Conservation (phyloP, 495 filamentous ascomycete genomes). For the Amorphotheca resinae region DNA sequence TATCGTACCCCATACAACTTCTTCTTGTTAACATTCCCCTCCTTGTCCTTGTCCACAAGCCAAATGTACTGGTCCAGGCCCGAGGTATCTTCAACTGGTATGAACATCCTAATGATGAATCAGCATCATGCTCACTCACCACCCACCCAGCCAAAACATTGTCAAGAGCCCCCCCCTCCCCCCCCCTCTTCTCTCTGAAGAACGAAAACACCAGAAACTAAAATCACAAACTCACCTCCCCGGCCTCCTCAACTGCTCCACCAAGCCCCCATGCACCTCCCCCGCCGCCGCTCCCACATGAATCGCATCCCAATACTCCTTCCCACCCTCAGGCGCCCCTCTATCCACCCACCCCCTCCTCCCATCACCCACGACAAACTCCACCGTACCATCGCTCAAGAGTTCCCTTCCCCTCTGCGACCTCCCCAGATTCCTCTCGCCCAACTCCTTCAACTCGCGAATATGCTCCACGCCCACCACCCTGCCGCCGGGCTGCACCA, state of each 20-base stretch:
- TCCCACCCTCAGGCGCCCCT: conserved; percentile 27
- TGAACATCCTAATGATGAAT: conserved; percentile 47
- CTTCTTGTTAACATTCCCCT: conserved; percentile 61
- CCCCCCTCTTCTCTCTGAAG: too few relatives aligned
- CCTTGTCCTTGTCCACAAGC: conserved; percentile 74
- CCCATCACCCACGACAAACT: conserved; percentile 74
- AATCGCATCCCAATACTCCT: conserved; percentile 61
- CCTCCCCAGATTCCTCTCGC: conserved; percentile 62
- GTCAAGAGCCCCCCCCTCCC: too few relatives aligned
- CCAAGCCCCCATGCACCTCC: conserved; percentile 55
- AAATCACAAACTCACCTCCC: conserved; percentile 37
- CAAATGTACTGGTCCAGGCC: conserved; percentile 69
- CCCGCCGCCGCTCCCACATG: conserved; percentile 87
- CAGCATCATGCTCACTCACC: background rate
- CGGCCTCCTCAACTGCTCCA: conserved; percentile 67
- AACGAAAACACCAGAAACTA: background rate
- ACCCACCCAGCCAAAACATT: background rate
- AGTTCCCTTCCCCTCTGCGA: conserved; percentile 49
- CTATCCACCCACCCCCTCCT: conserved; percentile 53
- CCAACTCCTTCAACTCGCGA: conserved; percentile 57
- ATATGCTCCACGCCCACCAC: conserved; percentile 90
- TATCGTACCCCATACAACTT: conserved; percentile 78
- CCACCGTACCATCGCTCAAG: conserved; percentile 46
- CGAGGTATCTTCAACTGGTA: conserved; percentile 60
- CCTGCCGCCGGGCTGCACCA: conserved; percentile 49